phyloP scores from a whole-genome alignment of 2,329 filamentous ascomycete genomes.

The Paraphoma sp. region DNA sequence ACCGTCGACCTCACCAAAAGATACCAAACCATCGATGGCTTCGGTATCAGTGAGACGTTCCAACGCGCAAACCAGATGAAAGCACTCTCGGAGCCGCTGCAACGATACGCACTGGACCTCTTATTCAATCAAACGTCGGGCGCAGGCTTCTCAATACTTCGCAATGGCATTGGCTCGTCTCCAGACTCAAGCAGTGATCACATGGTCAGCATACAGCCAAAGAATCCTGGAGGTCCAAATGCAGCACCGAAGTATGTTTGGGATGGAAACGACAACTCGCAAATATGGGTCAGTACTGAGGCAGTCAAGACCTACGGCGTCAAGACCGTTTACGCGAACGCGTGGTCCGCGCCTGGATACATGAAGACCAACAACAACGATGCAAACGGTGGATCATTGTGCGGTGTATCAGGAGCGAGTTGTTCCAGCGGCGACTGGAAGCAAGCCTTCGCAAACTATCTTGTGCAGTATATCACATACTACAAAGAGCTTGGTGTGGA shows the following conservation, averaged over 20 bases:
- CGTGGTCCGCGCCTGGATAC: slow-evolving; percentile 59
- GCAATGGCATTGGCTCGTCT: slow-evolving; percentile 56
- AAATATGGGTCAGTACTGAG: slow-evolving; percentile 61
- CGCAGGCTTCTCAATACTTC: slow-evolving; percentile 54
- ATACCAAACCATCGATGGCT: slow-evolving; percentile 57
- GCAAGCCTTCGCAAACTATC: slow-evolving; percentile 57
- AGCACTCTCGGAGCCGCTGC: slow-evolving; percentile 46
- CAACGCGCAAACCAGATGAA: slow-evolving; percentile 55
- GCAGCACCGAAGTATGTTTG: slow-evolving; percentile 35
- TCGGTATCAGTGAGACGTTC: slow-evolving; percentile 56
- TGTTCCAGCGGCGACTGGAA: slow-evolving; percentile 56
- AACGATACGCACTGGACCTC: slow-evolving; percentile 51
- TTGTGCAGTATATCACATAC: slow-evolving; percentile 55
- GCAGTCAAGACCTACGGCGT: slow-evolving; percentile 53
- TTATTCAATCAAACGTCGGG: slow-evolving; percentile 56
- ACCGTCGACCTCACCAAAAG: slow-evolving; percentile 53
- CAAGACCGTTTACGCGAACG: slow-evolving; percentile 56
- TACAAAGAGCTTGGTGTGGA: slow-evolving; percentile 52
- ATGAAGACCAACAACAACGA: slow-evolving; percentile 60
- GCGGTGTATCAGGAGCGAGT: slow-evolving; percentile 51
- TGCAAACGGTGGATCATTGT: slow-evolving; percentile 54
- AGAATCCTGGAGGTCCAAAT: slow-evolving; percentile 30
- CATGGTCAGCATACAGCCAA: slow-evolving; percentile 39
- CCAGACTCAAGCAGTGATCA: slow-evolving; percentile 52
- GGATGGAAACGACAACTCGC: slow-evolving; percentile 48